Evolutionary conservation across 805 yeast species (phyloP).

Genomic region (Metschnikowia aberdeeniae): DNA sequence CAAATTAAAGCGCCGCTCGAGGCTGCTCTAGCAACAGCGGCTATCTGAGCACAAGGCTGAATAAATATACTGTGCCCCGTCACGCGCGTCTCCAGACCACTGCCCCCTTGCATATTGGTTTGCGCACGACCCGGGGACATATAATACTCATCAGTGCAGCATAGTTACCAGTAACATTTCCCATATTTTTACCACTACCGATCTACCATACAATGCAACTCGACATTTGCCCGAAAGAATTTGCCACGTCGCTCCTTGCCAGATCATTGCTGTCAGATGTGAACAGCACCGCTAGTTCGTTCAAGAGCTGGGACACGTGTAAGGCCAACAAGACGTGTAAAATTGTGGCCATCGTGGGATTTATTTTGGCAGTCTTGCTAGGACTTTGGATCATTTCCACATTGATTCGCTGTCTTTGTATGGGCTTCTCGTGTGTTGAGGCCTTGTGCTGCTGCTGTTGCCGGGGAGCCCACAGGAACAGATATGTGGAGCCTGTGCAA

Average conservation of each 20-base stretch:
- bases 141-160: not conserved
- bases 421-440: constrained; percentile 44
- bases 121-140: not conserved
- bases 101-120: constrained; percentile 1
- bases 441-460: constrained; percentile 49
- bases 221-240: constrained; percentile 11
- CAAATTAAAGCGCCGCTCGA: too few relatives aligned
- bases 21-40: too few relatives aligned
- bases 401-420: constrained; percentile 53
- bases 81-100: constrained; percentile 4
- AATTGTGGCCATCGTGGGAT: constrained; percentile 70
- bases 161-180: not conserved
- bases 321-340: constrained; percentile 76
- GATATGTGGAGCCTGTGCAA: constrained; percentile 19
- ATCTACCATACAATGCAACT: constrained; percentile 6
- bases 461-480: constrained; percentile 20
- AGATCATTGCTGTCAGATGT: constrained; percentile 17
- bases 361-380: constrained; percentile 53
- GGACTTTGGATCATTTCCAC: constrained; percentile 54
- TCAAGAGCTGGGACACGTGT: constrained; percentile 71
- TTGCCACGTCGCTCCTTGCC: constrained; percentile 5
- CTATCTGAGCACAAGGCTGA: not conserved
- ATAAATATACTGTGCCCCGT: not conserved
- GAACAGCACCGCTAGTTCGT: constrained; percentile 44
- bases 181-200: not conserved